A percentile compares a stretch with the other conserved stretches of the same genome.
phyloP scores from a whole-genome alignment of 768 basidiomycete species.

The Tricholoma flavovirens region DNA sequence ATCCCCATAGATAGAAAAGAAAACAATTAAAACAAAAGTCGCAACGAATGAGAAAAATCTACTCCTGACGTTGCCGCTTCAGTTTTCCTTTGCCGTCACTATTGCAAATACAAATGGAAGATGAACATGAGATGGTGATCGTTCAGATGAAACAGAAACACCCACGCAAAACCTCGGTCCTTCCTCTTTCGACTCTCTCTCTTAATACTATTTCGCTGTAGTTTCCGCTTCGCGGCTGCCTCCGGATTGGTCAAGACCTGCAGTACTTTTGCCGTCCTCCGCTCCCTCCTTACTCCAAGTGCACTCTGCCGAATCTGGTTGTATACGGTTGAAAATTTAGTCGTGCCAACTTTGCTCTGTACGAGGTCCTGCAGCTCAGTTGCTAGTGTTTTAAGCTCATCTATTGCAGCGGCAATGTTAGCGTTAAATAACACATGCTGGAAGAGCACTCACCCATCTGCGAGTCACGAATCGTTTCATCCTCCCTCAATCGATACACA shows the following conservation, averaged over 20 bases:
- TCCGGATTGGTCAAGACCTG: constrained; percentile 70
- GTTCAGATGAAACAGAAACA: constrained; percentile 11
- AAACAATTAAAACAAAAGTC: background rate
- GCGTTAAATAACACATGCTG: background rate
- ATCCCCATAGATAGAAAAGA: too few species aligned
- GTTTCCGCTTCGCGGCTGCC: constrained; percentile 68
- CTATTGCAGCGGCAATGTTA: constrained; percentile 31
- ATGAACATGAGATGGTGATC: background rate
- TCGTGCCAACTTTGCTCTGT: constrained; percentile 83
- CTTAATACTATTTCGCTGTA: constrained; percentile 66
- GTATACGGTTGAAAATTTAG: constrained; percentile 74
- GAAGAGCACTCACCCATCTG: constrained; percentile 59
- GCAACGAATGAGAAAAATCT: background rate
- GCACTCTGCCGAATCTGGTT: constrained; percentile 73
- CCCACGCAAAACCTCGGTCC: constrained; percentile 53
- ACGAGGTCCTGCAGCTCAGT: constrained; percentile 84
- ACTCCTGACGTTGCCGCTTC: constrained; percentile 14
- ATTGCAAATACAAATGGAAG: background rate
- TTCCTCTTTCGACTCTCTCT: constrained; percentile 86
- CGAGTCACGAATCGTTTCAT: constrained; percentile 73
- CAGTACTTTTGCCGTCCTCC: constrained; percentile 56
- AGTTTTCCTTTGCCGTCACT: constrained; percentile 16
- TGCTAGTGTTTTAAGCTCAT: constrained; percentile 76
- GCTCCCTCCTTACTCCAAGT: constrained; percentile 59
- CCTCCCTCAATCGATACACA: constrained; percentile 80